A percentile compares a stretch with the other conserved stretches of the same genome.
These are phyloP conservation scores for Lentinula detonsa DNA, from an alignment of 768 basidiomycete genomes.

Conservation along the genomic window DNA sequence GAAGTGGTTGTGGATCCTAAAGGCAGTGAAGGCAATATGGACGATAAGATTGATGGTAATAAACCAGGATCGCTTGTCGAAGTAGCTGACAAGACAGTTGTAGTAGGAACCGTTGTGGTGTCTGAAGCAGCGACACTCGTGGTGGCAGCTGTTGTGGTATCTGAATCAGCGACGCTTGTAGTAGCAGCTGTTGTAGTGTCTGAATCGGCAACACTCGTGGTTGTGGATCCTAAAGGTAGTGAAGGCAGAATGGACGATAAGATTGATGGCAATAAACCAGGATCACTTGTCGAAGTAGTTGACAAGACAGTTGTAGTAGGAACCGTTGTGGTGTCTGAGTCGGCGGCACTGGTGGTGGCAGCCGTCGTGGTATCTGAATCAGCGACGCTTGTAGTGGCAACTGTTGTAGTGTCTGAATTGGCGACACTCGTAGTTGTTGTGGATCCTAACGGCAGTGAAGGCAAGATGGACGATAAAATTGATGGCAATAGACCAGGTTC, in stretches of 20 bases:
- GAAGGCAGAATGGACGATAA: not conserved
- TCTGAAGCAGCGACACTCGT: slow-evolving; percentile 17
- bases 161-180: not conserved
- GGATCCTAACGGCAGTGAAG: not conserved
- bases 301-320: not conserved
- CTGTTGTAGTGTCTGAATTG: not conserved
- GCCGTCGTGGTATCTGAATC: not conserved
- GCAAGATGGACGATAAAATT: not conserved
- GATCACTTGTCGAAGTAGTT: not conserved
- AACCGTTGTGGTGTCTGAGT: slow-evolving; percentile 8
- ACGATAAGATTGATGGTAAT: not conserved
- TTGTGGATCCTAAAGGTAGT: not conserved
- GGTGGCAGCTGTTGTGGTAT: not conserved
- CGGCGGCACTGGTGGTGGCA: slow-evolving; percentile 14
- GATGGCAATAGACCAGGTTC: not conserved
- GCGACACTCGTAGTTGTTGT: not conserved
- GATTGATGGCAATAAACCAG: not conserved
- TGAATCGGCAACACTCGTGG: not conserved
- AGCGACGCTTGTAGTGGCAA: not conserved
- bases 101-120: not conserved
- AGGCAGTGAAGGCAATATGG: not conserved
- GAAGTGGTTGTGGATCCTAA: not conserved
- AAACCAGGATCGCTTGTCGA: not conserved
- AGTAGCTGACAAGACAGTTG: not conserved
- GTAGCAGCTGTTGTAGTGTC: not conserved